Conservation (phyloP, 495 filamentous ascomycete species). For the Podospora pseudocomata region DNA sequence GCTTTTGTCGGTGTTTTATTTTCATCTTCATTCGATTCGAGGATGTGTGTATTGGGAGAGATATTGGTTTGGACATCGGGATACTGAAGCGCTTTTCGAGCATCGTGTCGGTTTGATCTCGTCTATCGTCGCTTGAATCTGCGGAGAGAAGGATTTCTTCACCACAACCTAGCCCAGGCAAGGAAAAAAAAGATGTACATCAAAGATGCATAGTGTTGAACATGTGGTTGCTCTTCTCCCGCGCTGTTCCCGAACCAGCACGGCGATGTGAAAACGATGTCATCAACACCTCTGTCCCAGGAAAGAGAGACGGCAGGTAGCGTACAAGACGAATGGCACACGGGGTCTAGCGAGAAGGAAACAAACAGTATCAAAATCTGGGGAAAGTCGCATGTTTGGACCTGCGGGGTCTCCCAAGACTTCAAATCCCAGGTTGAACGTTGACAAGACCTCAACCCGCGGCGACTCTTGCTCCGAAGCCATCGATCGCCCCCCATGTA, state of each 20-base stretch:
- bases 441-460: neutral
- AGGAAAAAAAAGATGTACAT: neutral
- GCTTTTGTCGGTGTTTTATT: slow-evolving; percentile 21
- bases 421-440: neutral
- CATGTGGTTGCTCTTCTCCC: too few relatives aligned
- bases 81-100: slow-evolving; percentile 5
- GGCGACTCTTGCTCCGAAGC: neutral
- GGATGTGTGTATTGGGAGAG: neutral
- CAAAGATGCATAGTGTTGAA: neutral
- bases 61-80: neutral
- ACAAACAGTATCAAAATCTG: neutral
- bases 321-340: neutral
- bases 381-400: neutral
- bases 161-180: neutral
- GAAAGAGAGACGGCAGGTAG: neutral
- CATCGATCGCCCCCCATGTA: neutral
- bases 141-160: neutral
- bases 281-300: neutral
- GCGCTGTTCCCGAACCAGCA: neutral
- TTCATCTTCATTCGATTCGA: slow-evolving; percentile 2
- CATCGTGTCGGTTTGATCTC: neutral
- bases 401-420: neutral
- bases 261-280: slow-evolving; percentile 4
- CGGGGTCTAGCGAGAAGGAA: neutral
- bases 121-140: neutral